Conservation (phyloP, 495 filamentous ascomycete genomes). For the Penicillium roqueforti region DNA sequence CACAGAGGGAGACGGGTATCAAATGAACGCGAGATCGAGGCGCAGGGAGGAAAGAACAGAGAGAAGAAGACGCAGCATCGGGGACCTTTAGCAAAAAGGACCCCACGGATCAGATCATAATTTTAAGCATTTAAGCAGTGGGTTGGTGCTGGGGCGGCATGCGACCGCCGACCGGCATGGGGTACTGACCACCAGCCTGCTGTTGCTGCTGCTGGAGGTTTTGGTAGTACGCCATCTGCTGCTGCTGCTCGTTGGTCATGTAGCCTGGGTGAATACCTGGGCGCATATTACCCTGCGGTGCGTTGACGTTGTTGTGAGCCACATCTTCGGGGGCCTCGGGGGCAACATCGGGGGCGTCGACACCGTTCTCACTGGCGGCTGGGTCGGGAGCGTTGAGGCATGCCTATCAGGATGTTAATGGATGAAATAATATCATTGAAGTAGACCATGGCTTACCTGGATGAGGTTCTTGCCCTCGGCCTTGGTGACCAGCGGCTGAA, state of each 20-base stretch:
- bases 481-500: slow-evolving; percentile 98
- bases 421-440: not conserved
- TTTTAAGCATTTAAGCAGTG: slow-evolving; percentile 40
- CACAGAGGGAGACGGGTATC: slow-evolving; percentile 41
- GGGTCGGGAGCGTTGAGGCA: slow-evolving; percentile 97
- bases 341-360: slow-evolving; percentile 60
- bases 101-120: slow-evolving; percentile 43
- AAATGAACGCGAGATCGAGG: slow-evolving; percentile 38
- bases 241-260: slow-evolving; percentile 56
- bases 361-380: slow-evolving; percentile 84
- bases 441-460: slow-evolving; percentile 60
- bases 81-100: slow-evolving; percentile 37
- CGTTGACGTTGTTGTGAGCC: slow-evolving; percentile 48
- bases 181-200: slow-evolving; percentile 52
- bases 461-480: slow-evolving; percentile 99
- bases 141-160: slow-evolving; percentile 55
- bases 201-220: slow-evolving; percentile 55
- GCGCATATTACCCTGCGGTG: slow-evolving; percentile 49
- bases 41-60: slow-evolving; percentile 23
- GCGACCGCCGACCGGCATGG: slow-evolving; percentile 52
- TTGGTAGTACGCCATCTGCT: slow-evolving; percentile 57
- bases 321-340: slow-evolving; percentile 57
- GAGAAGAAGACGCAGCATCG: slow-evolving; percentile 37
- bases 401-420: slow-evolving; percentile 51
- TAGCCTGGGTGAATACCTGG: slow-evolving; percentile 49